These are phyloP conservation scores for Aspergillus transmontanensis DNA, from an alignment of 2,329 filamentous ascomycete genomes.

Conservation along the genomic window DNA sequence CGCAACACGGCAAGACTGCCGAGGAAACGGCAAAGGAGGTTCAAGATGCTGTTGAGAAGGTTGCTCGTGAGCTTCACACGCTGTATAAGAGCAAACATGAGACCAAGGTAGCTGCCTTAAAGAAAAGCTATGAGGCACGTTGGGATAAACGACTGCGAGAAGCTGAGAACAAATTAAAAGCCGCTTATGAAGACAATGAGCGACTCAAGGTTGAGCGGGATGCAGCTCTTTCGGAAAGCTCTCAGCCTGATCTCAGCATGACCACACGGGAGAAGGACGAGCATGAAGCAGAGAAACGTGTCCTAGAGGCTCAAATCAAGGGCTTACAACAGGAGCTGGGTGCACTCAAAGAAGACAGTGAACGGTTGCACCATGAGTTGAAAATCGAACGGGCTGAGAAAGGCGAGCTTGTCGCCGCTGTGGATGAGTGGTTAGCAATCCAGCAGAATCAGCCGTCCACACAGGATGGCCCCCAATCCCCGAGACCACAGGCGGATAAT, in stretches of 20 bases:
- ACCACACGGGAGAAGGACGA: conserved; percentile 56
- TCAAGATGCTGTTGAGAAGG: conserved; percentile 82
- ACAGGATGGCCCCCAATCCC: conserved; percentile 6
- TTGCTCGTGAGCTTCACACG: conserved; percentile 88
- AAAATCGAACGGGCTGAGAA: conserved; percentile 53
- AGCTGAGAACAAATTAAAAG: conserved; percentile 71
- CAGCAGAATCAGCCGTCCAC: conserved; percentile 30
- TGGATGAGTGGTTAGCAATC: conserved; percentile 50
- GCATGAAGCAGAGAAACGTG: conserved; percentile 66
- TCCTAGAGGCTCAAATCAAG: conserved; percentile 72
- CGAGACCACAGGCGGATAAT: conserved; percentile 4
- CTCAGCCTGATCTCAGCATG: conserved; percentile 49
- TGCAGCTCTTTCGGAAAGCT: conserved; percentile 63
- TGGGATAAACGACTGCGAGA: conserved; percentile 87
- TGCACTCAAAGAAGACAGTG: conserved; percentile 71
- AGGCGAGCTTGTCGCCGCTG: conserved; percentile 50
- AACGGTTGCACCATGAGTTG: conserved; percentile 62
- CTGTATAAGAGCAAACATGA: conserved; percentile 98
- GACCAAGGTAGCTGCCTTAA: conserved; percentile 89
- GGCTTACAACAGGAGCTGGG: conserved; percentile 73
- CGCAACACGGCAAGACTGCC: conserved; percentile 42
- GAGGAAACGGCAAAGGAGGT: conserved; percentile 65
- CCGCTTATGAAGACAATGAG: conserved; percentile 73
- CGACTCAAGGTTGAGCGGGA: conserved; percentile 68
- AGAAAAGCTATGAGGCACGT: conserved; percentile 76